A percentile compares a stretch with the other conserved stretches of the same genome.
phyloP scores from a whole-genome alignment of 2,329 filamentous ascomycete species.

The Neonectria coccinea region DNA sequence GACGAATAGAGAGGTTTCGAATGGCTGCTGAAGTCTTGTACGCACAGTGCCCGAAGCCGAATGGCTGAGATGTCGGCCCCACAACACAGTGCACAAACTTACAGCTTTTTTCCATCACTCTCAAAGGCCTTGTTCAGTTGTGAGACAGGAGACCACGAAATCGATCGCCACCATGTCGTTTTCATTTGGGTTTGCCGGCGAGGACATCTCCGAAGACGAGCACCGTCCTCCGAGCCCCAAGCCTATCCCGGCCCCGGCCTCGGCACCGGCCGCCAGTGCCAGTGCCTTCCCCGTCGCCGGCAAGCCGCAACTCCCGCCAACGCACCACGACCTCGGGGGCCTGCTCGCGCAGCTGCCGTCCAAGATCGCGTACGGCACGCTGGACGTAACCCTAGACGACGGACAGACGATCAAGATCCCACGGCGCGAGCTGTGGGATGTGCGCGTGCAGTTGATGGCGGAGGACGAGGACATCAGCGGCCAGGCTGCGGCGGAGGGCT shows the following conservation, averaged over 20 bases:
- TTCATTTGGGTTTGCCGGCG: conserved; percentile 71
- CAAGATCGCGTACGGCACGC: conserved; percentile 76
- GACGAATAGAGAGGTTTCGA: conserved; percentile 26
- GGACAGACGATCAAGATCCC: conserved; percentile 68
- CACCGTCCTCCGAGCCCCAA: conserved; percentile 40
- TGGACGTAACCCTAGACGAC: conserved; percentile 70
- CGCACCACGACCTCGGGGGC: conserved; percentile 61
- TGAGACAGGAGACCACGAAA: conserved; percentile 1
- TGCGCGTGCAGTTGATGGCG: conserved; percentile 84
- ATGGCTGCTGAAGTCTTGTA: conserved; percentile 14
- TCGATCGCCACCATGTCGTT: conserved; percentile 57
- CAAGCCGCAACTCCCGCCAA: conserved; percentile 68
- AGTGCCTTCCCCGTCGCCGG: conserved; percentile 71
- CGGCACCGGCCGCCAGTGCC: conserved; percentile 39
- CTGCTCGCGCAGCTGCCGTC: conserved; percentile 74
- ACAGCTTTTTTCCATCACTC: conserved; percentile 33
- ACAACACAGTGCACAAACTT: conserved; percentile 46
- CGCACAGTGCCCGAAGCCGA: conserved; percentile 36
- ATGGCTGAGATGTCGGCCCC: conserved; percentile 32
- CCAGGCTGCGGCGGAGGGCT: conserved; percentile 55
- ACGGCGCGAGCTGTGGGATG: conserved; percentile 83
- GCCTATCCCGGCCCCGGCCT: conserved; percentile 39
- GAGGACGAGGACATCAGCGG: conserved; percentile 65
- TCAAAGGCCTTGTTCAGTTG: neutral
- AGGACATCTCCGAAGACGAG: conserved; percentile 67